phyloP scores from a whole-genome alignment of 306 rosid genomes.

The Cucurbita ficifolia region DNA sequence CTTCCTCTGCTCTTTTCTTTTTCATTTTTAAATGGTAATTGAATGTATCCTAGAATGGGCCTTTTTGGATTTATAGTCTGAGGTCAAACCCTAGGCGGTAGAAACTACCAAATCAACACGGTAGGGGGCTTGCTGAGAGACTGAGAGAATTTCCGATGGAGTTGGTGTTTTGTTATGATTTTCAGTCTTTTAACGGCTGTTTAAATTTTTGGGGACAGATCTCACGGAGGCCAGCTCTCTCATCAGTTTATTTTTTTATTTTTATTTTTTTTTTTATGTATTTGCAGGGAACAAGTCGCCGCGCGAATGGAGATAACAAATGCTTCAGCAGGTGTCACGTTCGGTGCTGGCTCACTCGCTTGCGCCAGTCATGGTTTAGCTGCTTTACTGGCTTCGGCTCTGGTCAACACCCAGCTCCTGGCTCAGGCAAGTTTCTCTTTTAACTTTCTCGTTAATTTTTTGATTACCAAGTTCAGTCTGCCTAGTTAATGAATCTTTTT shows the following conservation, averaged over 20 bases:
- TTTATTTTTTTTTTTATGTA: not conserved
- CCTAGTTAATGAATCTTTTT: not conserved
- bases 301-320: conserved; percentile 47
- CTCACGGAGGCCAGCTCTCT: conserved; percentile 22
- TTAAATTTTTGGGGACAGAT: conserved; percentile 22
- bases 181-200: conserved; percentile 3
- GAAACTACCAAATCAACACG: not conserved
- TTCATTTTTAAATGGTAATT: not conserved
- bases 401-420: conserved; percentile 42
- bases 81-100: not conserved
- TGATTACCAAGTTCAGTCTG: not conserved
- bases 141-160: not conserved
- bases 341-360: conserved; percentile 30
- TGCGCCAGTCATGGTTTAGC: conserved; percentile 42
- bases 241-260: not conserved
- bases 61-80: not conserved
- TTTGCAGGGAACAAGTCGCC: conserved; percentile 12
- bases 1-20: not conserved
- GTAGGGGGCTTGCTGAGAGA: not conserved
- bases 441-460: not conserved
- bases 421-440: conserved; percentile 31
- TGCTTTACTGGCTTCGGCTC: conserved; percentile 45
- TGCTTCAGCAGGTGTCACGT: conserved; percentile 29
- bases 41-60: not conserved
- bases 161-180: not conserved